Evolutionary conservation across 225 moss, liverwort and hornwort genomes (phyloP), one percentile per base, ranked within the genome.

Genomic region (Rhytidiadelphus loreus): DNA sequence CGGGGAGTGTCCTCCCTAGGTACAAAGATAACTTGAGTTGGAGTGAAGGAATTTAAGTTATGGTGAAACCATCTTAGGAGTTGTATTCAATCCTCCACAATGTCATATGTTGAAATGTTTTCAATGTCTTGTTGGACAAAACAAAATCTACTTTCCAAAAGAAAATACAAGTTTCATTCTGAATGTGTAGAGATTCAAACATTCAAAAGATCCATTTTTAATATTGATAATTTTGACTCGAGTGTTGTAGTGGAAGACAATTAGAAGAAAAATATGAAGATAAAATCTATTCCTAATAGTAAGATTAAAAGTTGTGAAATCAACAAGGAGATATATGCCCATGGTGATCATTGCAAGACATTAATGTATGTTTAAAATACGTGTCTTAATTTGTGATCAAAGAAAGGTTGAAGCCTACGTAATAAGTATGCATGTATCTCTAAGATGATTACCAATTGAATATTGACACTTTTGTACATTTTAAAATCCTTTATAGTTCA

Each of bases 121-220:
- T n/a, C 12, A n/a, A 68, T n/a, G 22, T n/a, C 21, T n/a, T n/a
- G n/a, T 22, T 2, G 1, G 21, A 7, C 22, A n/a, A 68, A 68
- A 37, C n/a, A 68, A 2, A 7, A 13, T 24, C 4, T 23, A 23
- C 4, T 23, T 39, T 1, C 1, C 0, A 39, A 7, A 33, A 33
- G 10, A 33, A 64, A 64, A 64, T 16, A 32, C 4, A 33, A 35
- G 65, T 65, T 35, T 64, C 18, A 29, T 64, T 64, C 1, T 64
- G 5, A 64, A 33, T 0, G 3, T 35, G 1, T 64, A 64, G 9
- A 6, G 11, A 37, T 3, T 65, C 11, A 37, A 65, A 10, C 20
- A 20, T 65, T 37, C 9, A 64, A 33, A n/a, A n/a, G 23, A 69
- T 39, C 14, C 13, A 39, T 14, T 37, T 48, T 48, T 19, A 3